Conservation (phyloP, 257 asterid genomes). For the Linaria vulgaris region DNA sequence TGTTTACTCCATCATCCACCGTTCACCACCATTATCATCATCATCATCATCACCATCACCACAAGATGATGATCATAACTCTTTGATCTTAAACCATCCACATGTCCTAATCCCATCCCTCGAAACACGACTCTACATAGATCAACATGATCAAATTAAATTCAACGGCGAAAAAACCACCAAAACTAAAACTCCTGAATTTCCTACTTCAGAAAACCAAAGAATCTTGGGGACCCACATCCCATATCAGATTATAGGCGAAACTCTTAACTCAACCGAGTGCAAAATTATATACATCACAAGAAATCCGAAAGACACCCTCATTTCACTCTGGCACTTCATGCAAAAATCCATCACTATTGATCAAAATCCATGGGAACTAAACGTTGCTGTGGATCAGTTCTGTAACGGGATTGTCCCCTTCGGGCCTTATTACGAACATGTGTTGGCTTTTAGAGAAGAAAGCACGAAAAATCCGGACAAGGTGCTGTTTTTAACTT, state of each 20-base stretch:
- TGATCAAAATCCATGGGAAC: slow-evolving; percentile 38
- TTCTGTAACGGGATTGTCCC: slow-evolving; percentile 48
- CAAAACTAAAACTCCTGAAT: background rate
- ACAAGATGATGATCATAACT: background rate
- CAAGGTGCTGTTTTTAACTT: slow-evolving; percentile 43
- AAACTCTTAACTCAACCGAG: slow-evolving; percentile 24
- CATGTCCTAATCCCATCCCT: slow-evolving; percentile 54
- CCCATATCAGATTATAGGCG: slow-evolving; percentile 38
- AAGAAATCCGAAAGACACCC: slow-evolving; percentile 54
- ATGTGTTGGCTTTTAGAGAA: slow-evolving; percentile 40
- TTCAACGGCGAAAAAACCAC: background rate
- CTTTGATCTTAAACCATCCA: slow-evolving; percentile 32
- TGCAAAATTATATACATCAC: slow-evolving; percentile 48
- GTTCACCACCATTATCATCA: slow-evolving; percentile 2
- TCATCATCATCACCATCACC: background rate
- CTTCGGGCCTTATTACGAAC: slow-evolving; percentile 53
- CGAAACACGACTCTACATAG: slow-evolving; percentile 35
- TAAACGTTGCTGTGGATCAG: slow-evolving; percentile 42
- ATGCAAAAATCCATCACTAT: slow-evolving; percentile 22
- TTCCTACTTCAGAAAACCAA: background rate
- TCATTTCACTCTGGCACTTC: slow-evolving; percentile 44
- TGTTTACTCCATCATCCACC: slow-evolving; percentile 37
- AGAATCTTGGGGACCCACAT: slow-evolving; percentile 47
- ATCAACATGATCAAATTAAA: background rate
- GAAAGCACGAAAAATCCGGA: slow-evolving; percentile 33